Evolutionary conservation across 2,329 filamentous ascomycete genomes (phyloP), one percentile per base, ranked within the genome.

Genomic region (Diplodia corticola): DNA sequence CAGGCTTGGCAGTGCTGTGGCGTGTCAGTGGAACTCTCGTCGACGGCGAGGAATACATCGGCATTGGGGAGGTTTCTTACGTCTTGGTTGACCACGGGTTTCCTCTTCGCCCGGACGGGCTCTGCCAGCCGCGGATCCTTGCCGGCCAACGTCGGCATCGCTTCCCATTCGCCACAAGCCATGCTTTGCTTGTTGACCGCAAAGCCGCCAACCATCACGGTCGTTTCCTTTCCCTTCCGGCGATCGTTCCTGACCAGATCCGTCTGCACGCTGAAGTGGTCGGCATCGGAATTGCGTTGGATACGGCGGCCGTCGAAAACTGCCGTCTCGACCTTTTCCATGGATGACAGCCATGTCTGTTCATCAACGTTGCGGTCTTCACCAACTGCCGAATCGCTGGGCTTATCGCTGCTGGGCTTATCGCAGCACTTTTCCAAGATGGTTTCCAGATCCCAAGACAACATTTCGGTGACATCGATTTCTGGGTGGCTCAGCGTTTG

Each of bases 221-320:
- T 86, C 0, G 83, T 84, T 66, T 87, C 84, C 72, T 88, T 88
- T 55, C 82, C 83, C 5, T 80, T 75, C 9, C 85, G 80, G 2
- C 86, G 80, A 51, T 85, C 82, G 10, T 79, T 79, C 24, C 81
- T 80, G 4, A 76, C 75, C 55, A 81, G 77, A 3, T 61, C 37
- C 10, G 28, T 2, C 1, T 33, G 15, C 3, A 59, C 40, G 3
- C 10, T 17, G 12, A 59, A 59, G 76, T 13, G 69, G 68, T 26
- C 51, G 5, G n/a, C 5, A 2, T 57, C 20, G 3, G 6, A 22
- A 33, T 78, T 69, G n/a, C 78, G 78, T 12, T 81, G 78, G 64
- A 83, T 79, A 24, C 79, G 81, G 69, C 84, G 83, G 2, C 86
- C 86, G 35, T 87, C 81, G 63, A 88, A 87, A 0, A 88, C 78